Percentiles rank a stretch among this genome's conserved stretches.
These are phyloP conservation scores for Viola odorata DNA, from an alignment of 345 rosid genomes.

Conservation along the genomic window DNA sequence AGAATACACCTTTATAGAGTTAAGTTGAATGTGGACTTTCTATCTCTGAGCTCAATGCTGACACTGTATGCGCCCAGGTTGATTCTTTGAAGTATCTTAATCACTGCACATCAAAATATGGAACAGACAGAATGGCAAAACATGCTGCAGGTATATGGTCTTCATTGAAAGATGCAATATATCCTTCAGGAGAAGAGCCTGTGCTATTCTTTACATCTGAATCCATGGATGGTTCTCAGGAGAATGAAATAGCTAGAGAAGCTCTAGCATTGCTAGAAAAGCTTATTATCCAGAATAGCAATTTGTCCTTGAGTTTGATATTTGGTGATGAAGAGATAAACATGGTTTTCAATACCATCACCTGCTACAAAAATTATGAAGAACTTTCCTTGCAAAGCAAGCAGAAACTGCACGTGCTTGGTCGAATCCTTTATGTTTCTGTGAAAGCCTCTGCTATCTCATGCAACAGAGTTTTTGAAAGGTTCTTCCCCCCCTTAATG, in stretches of 20 bases:
- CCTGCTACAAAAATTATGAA: constrained; percentile 35
- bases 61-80: constrained; percentile 40
- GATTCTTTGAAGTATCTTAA: constrained; percentile 81
- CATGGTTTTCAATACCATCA: constrained; percentile 41
- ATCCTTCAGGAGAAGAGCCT: constrained; percentile 39
- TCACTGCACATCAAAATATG: constrained; percentile 56
- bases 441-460: constrained; percentile 57
- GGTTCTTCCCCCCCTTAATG: constrained; percentile 53
- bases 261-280: constrained; percentile 53
- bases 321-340: constrained; percentile 55
- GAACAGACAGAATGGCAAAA: constrained; percentile 54
- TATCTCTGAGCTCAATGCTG: constrained; percentile 4
- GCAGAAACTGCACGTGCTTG: constrained; percentile 47
- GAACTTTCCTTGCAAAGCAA: constrained; percentile 48
- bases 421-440: constrained; percentile 59
- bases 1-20: constrained; percentile 6
- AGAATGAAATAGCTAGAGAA: constrained; percentile 51
- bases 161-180: constrained; percentile 54
- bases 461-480: constrained; percentile 54
- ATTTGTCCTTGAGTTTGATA: constrained; percentile 42
- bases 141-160: constrained; percentile 68
- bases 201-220: constrained; percentile 36
- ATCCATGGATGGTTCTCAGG: constrained; percentile 37
- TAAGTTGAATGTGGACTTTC: constrained; percentile 9
- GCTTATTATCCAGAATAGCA: constrained; percentile 47